Evolutionary conservation across 1,284 basidiomycete species (phyloP).

Genomic region (Ceratobasidium sp.): DNA sequence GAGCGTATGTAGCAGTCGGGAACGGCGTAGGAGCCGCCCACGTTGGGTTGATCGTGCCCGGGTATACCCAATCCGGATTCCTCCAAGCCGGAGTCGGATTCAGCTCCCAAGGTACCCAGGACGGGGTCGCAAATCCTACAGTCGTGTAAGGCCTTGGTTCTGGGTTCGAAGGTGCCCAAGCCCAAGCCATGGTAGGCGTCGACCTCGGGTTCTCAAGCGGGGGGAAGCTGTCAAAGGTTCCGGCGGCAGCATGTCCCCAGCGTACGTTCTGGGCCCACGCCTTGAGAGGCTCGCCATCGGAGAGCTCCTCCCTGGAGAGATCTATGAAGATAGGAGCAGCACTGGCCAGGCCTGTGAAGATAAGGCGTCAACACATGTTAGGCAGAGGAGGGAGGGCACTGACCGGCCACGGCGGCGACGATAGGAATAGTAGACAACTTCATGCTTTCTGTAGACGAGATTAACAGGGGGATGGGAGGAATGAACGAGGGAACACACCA

Average conservation of each 20-base stretch:
- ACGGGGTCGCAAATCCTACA: too few relatives aligned
- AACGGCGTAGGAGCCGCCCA: too few relatives aligned
- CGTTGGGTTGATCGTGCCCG: too few relatives aligned
- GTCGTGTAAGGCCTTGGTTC: too few relatives aligned
- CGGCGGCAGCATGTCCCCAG: conserved; percentile 50
- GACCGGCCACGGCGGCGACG: conserved; percentile 52
- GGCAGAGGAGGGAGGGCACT: conserved; percentile 51
- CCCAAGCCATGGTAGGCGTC: too few relatives aligned
- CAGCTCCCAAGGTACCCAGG: too few relatives aligned
- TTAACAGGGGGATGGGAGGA: background rate
- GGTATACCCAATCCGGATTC: too few relatives aligned
- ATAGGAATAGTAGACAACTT: conserved; percentile 48
- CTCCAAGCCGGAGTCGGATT: too few relatives aligned
- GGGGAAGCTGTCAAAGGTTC: too few relatives aligned
- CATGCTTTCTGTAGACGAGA: conserved; percentile 25
- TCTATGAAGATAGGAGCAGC: conserved; percentile 57
- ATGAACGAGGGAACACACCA: conserved; percentile 2
- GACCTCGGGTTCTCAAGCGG: too few relatives aligned
- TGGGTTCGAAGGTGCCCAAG: too few relatives aligned
- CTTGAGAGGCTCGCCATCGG: conserved; percentile 43
- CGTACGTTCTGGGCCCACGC: conserved; percentile 43
- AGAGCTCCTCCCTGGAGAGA: conserved; percentile 50
- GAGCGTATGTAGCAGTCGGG: too few relatives aligned
- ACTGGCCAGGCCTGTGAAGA: conserved; percentile 49
- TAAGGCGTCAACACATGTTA: conserved; percentile 54